Conservation (phyloP, 192 early-diverging fungal genomes). For the Gryganskiella cystojenkinii region DNA sequence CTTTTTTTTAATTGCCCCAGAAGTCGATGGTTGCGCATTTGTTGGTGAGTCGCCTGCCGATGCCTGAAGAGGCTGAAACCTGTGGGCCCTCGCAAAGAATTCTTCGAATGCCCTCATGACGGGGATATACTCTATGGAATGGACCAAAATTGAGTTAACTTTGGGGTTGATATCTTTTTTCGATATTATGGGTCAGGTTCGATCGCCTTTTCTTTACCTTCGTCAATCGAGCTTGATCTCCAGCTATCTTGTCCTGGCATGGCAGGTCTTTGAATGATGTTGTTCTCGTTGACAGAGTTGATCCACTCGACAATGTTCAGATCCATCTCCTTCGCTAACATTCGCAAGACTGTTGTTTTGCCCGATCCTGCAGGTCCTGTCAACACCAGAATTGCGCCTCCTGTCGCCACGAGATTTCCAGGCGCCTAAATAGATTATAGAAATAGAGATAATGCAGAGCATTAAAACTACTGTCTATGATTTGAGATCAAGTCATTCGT, state of each 20-base stretch:
- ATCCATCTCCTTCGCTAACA: slow-evolving; percentile 63
- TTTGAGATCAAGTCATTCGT: not conserved
- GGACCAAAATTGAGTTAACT: too few species aligned
- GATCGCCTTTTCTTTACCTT: slow-evolving; percentile 32
- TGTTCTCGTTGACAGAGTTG: slow-evolving; percentile 61
- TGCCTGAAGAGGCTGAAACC: slow-evolving; percentile 51
- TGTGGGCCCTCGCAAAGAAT: slow-evolving; percentile 64
- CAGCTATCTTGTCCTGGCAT: slow-evolving; percentile 21
- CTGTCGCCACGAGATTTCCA: not conserved
- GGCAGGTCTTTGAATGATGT: slow-evolving; percentile 15
- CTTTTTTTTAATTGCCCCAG: not conserved
- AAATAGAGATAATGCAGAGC: too few species aligned
- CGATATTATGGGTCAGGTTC: not conserved
- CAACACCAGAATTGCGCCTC: slow-evolving; percentile 62
- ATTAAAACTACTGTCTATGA: too few species aligned
- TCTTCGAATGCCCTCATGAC: slow-evolving; percentile 62
- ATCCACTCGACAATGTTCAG: slow-evolving; percentile 72
- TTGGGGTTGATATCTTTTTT: too few species aligned
- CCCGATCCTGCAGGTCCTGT: slow-evolving; percentile 74
- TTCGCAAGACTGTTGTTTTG: slow-evolving; percentile 68
- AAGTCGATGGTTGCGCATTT: too few species aligned
- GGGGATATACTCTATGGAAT: slow-evolving; percentile 41
- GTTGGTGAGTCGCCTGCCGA: not conserved
- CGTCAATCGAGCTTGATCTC: slow-evolving; percentile 26
- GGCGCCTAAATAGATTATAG: too few species aligned